Conservation (phyloP, 2,329 filamentous ascomycete species). For the Paraphoma chrysanthemicola region DNA sequence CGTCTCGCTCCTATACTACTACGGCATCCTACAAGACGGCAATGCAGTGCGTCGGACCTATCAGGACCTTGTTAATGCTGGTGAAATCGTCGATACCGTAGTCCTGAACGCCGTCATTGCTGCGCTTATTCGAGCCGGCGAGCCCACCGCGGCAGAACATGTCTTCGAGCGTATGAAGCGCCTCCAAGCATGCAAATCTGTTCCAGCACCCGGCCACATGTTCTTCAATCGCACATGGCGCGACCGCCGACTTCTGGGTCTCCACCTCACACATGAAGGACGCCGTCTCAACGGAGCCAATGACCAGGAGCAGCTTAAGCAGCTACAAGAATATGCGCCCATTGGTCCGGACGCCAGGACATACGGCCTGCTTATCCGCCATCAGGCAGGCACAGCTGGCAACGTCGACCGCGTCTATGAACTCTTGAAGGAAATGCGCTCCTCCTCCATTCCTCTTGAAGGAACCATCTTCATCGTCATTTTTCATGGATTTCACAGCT, state of each 20-base stretch:
- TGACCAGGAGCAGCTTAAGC: constrained; percentile 63
- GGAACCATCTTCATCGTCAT: constrained; percentile 80
- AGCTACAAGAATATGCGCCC: constrained; percentile 70
- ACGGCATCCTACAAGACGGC: constrained; percentile 77
- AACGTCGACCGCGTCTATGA: constrained; percentile 74
- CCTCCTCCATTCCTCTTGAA: constrained; percentile 69
- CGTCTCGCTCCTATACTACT: constrained; percentile 82
- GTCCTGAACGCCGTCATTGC: constrained; percentile 87
- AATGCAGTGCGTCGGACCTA: constrained; percentile 79
- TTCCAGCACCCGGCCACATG: constrained; percentile 30
- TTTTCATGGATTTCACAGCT: constrained; percentile 79
- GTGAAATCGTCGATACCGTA: constrained; percentile 86
- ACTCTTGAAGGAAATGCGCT: constrained; percentile 81
- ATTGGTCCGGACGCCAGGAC: constrained; percentile 79
- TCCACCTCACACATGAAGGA: constrained; percentile 55
- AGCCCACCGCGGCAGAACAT: constrained; percentile 77
- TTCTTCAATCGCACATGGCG: constrained; percentile 50
- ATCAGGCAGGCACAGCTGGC: constrained; percentile 73
- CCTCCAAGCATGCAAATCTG: constrained; percentile 54
- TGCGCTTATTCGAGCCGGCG: constrained; percentile 76
- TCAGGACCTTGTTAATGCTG: constrained; percentile 79
- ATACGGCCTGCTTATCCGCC: constrained; percentile 78
- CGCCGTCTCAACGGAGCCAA: constrained; percentile 47
- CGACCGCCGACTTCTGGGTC: constrained; percentile 52
- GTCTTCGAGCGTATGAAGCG: constrained; percentile 86